Conservation (phyloP, 257 asterid species). For the Ophiorrhiza pumila region DNA sequence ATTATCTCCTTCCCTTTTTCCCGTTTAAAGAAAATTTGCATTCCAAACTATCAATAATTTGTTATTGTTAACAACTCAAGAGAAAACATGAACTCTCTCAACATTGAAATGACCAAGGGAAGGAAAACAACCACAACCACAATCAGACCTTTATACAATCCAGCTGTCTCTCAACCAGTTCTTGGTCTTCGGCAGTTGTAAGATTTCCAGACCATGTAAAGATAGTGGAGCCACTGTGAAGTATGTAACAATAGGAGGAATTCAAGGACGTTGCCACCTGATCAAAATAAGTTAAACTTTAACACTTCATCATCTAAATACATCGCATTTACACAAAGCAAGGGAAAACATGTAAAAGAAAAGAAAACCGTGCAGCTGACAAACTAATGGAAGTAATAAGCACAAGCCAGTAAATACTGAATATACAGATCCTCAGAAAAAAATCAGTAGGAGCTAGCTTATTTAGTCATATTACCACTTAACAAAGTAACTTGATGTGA, state of each 20-base stretch:
- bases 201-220: constrained; percentile 91
- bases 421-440: not conserved
- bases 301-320: constrained; percentile 19
- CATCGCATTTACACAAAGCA: not conserved
- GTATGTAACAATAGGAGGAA: constrained; percentile 89
- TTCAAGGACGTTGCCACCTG: constrained; percentile 93
- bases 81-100: not conserved
- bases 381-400: not conserved
- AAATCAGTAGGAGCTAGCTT: not conserved
- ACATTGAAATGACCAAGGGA: constrained; percentile 13
- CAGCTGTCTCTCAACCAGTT: constrained; percentile 93
- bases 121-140: constrained; percentile 16
- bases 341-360: not conserved
- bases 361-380: not conserved
- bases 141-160: constrained; percentile 79
- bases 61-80: not conserved
- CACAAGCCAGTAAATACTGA: not conserved
- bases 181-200: constrained; percentile 85
- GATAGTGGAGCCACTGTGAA: constrained; percentile 74
- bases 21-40: not conserved
- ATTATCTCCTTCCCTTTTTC: not conserved
- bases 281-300: constrained; percentile 23
- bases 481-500: not conserved
- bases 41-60: not conserved
- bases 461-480: not conserved